Base-by-base conservation (phyloP, 2,329 filamentous ascomycete species). In the Alternaria angustiovoidea region DNA sequence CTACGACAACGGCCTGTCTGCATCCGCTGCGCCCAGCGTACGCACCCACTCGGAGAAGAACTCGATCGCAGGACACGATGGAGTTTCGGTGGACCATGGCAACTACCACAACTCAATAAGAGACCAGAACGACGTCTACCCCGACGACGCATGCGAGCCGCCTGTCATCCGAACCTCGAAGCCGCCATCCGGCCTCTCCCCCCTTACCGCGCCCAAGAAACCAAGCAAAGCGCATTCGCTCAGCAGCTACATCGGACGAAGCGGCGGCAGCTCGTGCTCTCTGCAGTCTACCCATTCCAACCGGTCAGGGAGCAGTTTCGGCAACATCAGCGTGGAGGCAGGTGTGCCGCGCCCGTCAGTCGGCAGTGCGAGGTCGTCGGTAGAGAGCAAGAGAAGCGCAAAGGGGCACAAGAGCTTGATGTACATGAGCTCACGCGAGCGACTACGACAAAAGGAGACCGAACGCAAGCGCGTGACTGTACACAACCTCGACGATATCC, bases 151-250 rank as follows among this genome's bases (percentile, higher is more conserved):
- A 42, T 86, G 86, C 32, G 81, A 84, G 62, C 80, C 92, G 12
- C 93, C 93, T 18, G 86, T 94, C 55, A 86, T 96, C 69, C 89
- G 90, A 65, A 96, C 94, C 32, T 87, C 92, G 32, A 94, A 94
- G 76, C 90, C 89, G 7, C 91, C 91, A 0, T 92, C 91, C 51
- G 91, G 91, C 54, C 87, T 89, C 70, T 93, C 91, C 26, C 81
- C 88, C 18, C 80, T 91, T 52, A 93, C 90, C n/a, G 86, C 89
- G 0, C 84, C 87, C 81, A 75, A 73, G 28, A 77, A 75, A 69
- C 69, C 67, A 47, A 75, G 75, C 51, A 78, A 76, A 67, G 62
- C 76, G 47, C 68, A 73, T 52, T 86, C 87, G 12, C 74, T 91
- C 43, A 87, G 85, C 70, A 87, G 85, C 42, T 84, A 91, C 42